Percentiles rank a stretch among this genome's conserved stretches.
phyloP scores from a whole-genome alignment of 495 filamentous ascomycete genomes.

The Penicillium desertorum region DNA sequence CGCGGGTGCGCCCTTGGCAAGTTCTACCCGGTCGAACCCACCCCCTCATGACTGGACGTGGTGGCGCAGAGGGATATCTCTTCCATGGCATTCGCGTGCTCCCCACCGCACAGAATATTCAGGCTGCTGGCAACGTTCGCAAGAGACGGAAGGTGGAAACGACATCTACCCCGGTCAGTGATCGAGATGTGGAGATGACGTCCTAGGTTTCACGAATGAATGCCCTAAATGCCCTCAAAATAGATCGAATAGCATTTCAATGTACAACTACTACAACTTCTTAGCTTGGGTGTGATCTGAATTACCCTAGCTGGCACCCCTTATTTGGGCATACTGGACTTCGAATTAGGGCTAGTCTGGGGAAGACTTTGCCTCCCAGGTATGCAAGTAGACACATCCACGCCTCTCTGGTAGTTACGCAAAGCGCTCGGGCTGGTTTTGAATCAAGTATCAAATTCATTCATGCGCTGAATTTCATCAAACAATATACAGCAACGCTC shows the following conservation, averaged over 20 bases:
- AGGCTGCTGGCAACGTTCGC: constrained; percentile 74
- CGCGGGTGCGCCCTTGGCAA: constrained; percentile 75
- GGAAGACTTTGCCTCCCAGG: neutral
- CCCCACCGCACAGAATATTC: constrained; percentile 72
- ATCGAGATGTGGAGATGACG: constrained; percentile 38
- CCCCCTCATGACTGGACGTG: constrained; percentile 83
- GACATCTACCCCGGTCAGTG: constrained; percentile 27
- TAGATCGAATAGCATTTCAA: constrained; percentile 11
- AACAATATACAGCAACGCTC: constrained; percentile 29
- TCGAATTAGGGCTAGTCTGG: neutral
- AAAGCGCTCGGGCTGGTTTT: constrained; percentile 7
- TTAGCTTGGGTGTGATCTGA: neutral
- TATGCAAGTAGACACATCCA: neutral
- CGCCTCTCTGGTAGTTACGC: constrained; percentile 5
- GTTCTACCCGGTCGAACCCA: constrained; percentile 90
- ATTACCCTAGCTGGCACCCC: neutral
- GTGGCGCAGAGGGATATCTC: constrained; percentile 87
- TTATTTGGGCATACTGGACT: neutral
- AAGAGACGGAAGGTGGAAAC: constrained; percentile 38
- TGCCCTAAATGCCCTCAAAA: constrained; percentile 5
- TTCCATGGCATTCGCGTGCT: constrained; percentile 80
- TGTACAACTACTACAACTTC: constrained; percentile 5
- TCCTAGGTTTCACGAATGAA: constrained; percentile 18
- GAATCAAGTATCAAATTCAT: constrained; percentile 24
- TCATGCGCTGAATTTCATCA: constrained; percentile 38